Percentiles rank a stretch among this genome's conserved stretches.
Evolutionary conservation across 225 moss, liverwort and hornwort species (phyloP).

Genomic region (Polytrichum commune): DNA sequence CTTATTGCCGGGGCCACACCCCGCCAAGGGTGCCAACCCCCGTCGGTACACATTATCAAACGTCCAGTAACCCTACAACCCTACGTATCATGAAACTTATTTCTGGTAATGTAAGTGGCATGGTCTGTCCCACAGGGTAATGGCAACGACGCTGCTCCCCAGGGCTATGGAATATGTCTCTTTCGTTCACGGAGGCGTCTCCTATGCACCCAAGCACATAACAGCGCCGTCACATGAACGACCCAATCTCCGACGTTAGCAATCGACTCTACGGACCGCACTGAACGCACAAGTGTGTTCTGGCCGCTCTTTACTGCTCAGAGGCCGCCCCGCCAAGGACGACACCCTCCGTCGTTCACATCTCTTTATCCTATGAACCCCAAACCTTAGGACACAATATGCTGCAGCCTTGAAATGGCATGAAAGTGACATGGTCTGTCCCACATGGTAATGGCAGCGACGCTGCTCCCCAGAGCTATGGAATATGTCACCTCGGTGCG

Average conservation of each 20-base stretch:
- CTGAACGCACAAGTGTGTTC: neutral
- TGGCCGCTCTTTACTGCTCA: neutral
- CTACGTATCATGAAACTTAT: too few species aligned
- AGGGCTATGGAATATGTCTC: constrained; percentile 58
- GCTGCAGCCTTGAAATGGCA: too few species aligned
- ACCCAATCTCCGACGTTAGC: neutral
- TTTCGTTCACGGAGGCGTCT: neutral
- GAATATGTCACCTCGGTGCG: constrained; percentile 11
- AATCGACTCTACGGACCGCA: neutral
- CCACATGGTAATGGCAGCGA: constrained; percentile 41
- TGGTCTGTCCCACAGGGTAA: constrained; percentile 50
- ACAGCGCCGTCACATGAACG: neutral
- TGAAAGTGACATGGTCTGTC: constrained; percentile 36
- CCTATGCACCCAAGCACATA: neutral
- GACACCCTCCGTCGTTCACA: neutral
- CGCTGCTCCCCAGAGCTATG: constrained; percentile 49
- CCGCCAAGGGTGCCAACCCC: constrained; percentile 35
- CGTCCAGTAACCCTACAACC: too few species aligned
- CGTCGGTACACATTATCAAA: constrained; percentile 6
- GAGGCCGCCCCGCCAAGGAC: neutral
- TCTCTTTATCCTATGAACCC: too few species aligned
- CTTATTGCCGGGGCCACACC: constrained; percentile 12
- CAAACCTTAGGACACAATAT: neutral
- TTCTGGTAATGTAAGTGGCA: constrained; percentile 4
- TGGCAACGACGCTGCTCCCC: constrained; percentile 44